Evolutionary conservation across 1,284 basidiomycete genomes (phyloP).

Genomic region (Moesziomyces sp.): DNA sequence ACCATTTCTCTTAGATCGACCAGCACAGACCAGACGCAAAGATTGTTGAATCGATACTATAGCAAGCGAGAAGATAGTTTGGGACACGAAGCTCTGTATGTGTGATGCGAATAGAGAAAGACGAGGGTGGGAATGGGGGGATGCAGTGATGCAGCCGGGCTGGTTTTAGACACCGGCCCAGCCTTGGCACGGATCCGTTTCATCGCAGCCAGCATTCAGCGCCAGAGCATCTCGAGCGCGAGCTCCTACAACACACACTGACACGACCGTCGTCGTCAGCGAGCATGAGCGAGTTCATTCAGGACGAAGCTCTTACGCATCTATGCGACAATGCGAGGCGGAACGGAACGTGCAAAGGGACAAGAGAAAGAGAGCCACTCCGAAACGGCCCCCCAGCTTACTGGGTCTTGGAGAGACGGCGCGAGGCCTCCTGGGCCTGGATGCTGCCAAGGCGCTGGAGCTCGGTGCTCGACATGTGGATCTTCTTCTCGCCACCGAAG

Average conservation of each 20-base stretch:
- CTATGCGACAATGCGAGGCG: conserved; percentile 4
- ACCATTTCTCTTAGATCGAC: background rate
- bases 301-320: conserved; percentile 8
- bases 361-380: background rate
- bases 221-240: conserved; percentile 6
- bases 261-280: background rate
- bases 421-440: conserved; percentile 81
- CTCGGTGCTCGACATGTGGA: conserved; percentile 78
- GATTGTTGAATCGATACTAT: conserved; percentile 15
- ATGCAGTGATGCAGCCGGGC: conserved; percentile 9
- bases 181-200: background rate
- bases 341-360: background rate
- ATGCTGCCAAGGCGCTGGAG: conserved; percentile 84
- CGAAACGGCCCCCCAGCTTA: conserved; percentile 15
- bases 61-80: conserved; percentile 16
- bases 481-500: conserved; percentile 77
- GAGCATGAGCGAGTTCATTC: conserved; percentile 6
- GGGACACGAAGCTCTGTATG: conserved; percentile 11
- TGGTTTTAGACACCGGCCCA: background rate
- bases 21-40: background rate
- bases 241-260: background rate
- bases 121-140: conserved; percentile 11
- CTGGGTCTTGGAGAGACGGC: conserved; percentile 76
- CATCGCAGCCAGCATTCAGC: background rate
- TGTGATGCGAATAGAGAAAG: conserved; percentile 25